A percentile compares a stretch with the other conserved stretches of the same genome.
phyloP scores from a whole-genome alignment of 805 yeast species.

The Hanseniaspora jakobsenii region DNA sequence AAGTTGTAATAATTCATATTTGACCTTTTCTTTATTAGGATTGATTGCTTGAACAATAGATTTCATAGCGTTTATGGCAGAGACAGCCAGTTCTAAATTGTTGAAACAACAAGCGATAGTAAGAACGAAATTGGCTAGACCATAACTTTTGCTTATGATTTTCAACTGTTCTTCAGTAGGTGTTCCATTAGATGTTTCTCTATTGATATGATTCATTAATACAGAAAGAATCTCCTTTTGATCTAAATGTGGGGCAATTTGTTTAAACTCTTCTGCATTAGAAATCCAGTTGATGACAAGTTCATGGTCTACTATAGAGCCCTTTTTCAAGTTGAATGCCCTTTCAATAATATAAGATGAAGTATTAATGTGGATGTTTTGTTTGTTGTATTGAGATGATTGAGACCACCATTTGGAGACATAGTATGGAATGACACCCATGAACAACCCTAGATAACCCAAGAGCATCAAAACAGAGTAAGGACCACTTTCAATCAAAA shows the following conservation, averaged over 20 bases:
- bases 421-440: conserved; percentile 61
- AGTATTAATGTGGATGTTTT: conserved; percentile 73
- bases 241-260: conserved; percentile 32
- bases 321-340: conserved; percentile 62
- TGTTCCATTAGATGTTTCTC: conserved; percentile 31
- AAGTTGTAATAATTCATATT: conserved; percentile 60
- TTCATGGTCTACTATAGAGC: conserved; percentile 45
- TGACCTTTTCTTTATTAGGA: conserved; percentile 27
- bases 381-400: conserved; percentile 66
- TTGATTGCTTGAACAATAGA: conserved; percentile 65
- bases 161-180: conserved; percentile 34
- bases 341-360: conserved; percentile 65
- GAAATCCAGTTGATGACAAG: conserved; percentile 49
- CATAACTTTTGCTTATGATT: conserved; percentile 52
- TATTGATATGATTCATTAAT: conserved; percentile 46
- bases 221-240: conserved; percentile 39
- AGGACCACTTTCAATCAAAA: conserved; percentile 70
- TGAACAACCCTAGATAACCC: conserved; percentile 58
- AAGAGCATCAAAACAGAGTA: conserved; percentile 52
- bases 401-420: conserved; percentile 88
- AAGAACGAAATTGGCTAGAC: conserved; percentile 55
- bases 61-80: conserved; percentile 55
- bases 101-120: conserved; percentile 77
- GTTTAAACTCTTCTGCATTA: conserved; percentile 52
- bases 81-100: conserved; percentile 49